phyloP scores from a whole-genome alignment of 306 rosid species.

The Senna siamea region DNA sequence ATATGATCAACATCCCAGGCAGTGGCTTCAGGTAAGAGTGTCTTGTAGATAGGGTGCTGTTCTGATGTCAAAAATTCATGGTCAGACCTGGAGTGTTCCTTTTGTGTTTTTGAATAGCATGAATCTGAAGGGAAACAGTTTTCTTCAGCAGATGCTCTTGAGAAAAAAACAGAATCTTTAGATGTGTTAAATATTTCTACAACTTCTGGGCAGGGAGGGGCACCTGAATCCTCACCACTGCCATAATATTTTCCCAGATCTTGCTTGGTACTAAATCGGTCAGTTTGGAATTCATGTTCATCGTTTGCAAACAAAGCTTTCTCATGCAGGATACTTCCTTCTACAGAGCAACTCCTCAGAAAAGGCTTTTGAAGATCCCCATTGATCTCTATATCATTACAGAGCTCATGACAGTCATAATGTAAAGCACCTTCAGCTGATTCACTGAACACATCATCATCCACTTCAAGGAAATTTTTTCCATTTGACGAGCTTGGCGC shows the following conservation, averaged over 20 bases:
- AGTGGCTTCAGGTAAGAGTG: slow-evolving; percentile 40
- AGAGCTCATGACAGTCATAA: slow-evolving; percentile 40
- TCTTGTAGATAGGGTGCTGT: slow-evolving; percentile 39
- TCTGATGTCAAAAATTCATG: slow-evolving; percentile 45
- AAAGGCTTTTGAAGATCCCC: slow-evolving; percentile 57
- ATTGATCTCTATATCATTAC: slow-evolving; percentile 42
- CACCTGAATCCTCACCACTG: slow-evolving; percentile 37
- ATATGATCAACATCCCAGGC: slow-evolving; percentile 48
- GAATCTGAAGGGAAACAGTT: slow-evolving; percentile 40
- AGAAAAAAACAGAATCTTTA: slow-evolving; percentile 46
- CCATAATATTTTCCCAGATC: slow-evolving; percentile 37
- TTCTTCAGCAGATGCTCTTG: slow-evolving; percentile 47
- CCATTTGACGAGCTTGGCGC: slow-evolving; percentile 48
- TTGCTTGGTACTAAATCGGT: slow-evolving; percentile 51
- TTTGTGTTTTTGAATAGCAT: slow-evolving; percentile 35
- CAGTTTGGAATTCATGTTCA: slow-evolving; percentile 43
- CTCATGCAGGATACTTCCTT: slow-evolving; percentile 46
- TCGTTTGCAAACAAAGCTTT: slow-evolving; percentile 50
- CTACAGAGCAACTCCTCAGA: slow-evolving; percentile 62
- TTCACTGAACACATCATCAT: slow-evolving; percentile 39
- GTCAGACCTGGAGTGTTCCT: slow-evolving; percentile 41
- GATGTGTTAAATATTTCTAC: slow-evolving; percentile 39
- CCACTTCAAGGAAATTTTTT: slow-evolving; percentile 48
- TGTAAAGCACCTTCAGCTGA: slow-evolving; percentile 43
- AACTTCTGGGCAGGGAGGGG: slow-evolving; percentile 41